Evolutionary conservation across 1,284 basidiomycete genomes (phyloP).

Genomic region (Ganoderma meredithae): DNA sequence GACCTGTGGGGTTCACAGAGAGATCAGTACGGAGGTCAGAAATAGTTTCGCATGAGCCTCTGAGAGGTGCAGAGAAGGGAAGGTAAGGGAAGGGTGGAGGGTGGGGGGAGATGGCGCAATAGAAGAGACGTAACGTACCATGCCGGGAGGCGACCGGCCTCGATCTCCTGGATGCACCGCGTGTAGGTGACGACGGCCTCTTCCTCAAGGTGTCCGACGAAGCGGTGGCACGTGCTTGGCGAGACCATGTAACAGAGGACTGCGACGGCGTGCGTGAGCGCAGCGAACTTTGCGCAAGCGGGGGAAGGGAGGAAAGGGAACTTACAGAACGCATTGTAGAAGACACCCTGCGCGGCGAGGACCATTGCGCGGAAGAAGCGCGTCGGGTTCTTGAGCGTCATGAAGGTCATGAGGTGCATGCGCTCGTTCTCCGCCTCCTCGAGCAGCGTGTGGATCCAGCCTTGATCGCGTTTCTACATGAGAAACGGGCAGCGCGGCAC

Average conservation of each 20-base stretch:
- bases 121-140: constrained; percentile 59
- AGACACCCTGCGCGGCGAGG: constrained; percentile 89
- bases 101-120: neutral
- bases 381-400: constrained; percentile 84
- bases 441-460: constrained; percentile 87
- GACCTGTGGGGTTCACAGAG: constrained; percentile 45
- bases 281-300: neutral
- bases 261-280: constrained; percentile 37
- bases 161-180: constrained; percentile 83
- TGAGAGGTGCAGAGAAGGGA: neutral
- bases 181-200: constrained; percentile 92
- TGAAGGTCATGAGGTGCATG: constrained; percentile 95
- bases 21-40: neutral
- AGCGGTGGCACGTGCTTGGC: constrained; percentile 89
- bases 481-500: neutral
- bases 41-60: neutral
- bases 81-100: neutral
- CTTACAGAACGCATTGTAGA: constrained; percentile 90
- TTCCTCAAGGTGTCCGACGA: constrained; percentile 95
- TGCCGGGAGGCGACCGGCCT: constrained; percentile 86
- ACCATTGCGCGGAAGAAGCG: constrained; percentile 82
- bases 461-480: constrained; percentile 82
- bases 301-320: constrained; percentile 16
- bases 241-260: constrained; percentile 86
- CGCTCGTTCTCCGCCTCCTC: constrained; percentile 97